Conservation (phyloP, 805 yeast species). For the Yarrowia alimentaria region DNA sequence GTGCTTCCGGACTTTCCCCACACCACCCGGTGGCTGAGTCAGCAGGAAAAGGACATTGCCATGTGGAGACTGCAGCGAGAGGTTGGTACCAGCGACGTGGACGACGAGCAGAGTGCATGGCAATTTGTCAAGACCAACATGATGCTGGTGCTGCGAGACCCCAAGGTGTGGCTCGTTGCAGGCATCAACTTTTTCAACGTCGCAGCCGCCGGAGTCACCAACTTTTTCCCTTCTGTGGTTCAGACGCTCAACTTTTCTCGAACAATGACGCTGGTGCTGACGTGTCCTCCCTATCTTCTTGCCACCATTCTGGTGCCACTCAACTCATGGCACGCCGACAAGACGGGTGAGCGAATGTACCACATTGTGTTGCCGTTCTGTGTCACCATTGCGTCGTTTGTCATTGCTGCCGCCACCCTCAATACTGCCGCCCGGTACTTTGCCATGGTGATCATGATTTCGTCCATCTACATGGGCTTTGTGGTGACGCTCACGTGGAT, state of each 20-base stretch:
- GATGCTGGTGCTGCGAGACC: slow-evolving; percentile 33
- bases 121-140: slow-evolving; percentile 20
- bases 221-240: slow-evolving; percentile 62
- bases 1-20: slow-evolving; percentile 55
- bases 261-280: slow-evolving; percentile 53
- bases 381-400: slow-evolving; percentile 40
- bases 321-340: slow-evolving; percentile 58
- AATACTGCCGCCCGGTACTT: slow-evolving; percentile 58
- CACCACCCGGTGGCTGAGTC: slow-evolving; percentile 39
- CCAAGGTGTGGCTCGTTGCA: slow-evolving; percentile 32
- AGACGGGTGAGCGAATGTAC: slow-evolving; percentile 53
- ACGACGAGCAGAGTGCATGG: slow-evolving; percentile 2
- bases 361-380: slow-evolving; percentile 49
- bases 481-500: slow-evolving; percentile 55
- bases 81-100: slow-evolving; percentile 21
- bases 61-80: slow-evolving; percentile 32
- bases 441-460: slow-evolving; percentile 56
- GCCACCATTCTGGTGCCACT: slow-evolving; percentile 52
- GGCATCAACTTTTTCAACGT: slow-evolving; percentile 43
- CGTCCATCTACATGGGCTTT: slow-evolving; percentile 54
- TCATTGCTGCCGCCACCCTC: slow-evolving; percentile 41
- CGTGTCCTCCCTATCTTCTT: slow-evolving; percentile 58
- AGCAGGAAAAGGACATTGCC: slow-evolving; percentile 32
- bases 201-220: slow-evolving; percentile 60
- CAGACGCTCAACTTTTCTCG: slow-evolving; percentile 52